Conservation (phyloP, 306 rosid genomes). For the Erythrophleum fordii region DNA sequence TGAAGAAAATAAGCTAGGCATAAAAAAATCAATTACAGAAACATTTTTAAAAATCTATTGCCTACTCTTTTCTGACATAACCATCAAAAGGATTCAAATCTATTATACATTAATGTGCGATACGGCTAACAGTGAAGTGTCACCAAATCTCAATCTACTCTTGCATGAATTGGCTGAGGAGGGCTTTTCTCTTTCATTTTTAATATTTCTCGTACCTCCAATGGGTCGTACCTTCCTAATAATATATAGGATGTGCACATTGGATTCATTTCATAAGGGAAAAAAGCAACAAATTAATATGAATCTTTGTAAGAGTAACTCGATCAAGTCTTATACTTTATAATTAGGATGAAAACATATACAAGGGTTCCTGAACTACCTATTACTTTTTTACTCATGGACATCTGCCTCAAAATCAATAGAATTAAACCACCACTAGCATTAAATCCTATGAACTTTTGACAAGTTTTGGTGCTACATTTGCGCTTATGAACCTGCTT, state of each 20-base stretch:
- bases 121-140: too few species aligned
- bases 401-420: slow-evolving; percentile 24
- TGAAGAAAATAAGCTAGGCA: too few species aligned
- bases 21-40: too few species aligned
- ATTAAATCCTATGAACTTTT: neutral
- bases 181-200: too few species aligned
- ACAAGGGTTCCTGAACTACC: slow-evolving; percentile 16
- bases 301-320: neutral
- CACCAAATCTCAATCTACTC: too few species aligned
- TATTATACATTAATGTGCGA: too few species aligned
- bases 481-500: neutral
- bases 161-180: too few species aligned
- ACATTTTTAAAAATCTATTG: too few species aligned
- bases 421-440: neutral
- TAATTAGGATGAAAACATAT: neutral
- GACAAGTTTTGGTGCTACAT: neutral
- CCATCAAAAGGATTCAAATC: too few species aligned
- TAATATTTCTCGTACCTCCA: too few species aligned
- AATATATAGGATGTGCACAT: neutral
- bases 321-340: neutral
- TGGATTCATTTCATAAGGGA: neutral
- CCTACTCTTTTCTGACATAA: too few species aligned
- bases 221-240: too few species aligned
- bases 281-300: neutral
- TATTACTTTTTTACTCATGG: slow-evolving; percentile 16